Conservation (phyloP, 352 stramenopile species). For the Phytopythium ostracodes region DNA sequence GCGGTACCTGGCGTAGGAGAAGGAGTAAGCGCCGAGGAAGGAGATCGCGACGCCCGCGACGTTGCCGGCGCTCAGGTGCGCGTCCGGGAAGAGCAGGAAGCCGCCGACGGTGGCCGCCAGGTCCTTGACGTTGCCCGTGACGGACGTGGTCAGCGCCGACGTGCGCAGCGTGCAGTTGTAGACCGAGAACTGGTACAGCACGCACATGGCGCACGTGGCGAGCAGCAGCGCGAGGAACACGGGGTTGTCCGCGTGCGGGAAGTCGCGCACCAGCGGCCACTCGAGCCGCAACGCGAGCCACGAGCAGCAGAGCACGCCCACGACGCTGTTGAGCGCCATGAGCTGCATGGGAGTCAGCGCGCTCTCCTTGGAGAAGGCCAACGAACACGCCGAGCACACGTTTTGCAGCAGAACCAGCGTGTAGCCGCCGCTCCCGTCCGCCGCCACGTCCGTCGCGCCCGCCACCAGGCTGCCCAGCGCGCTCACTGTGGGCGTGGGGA, state of each 20-base stretch:
- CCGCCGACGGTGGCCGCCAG: constrained; percentile 52
- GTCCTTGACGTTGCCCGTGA: constrained; percentile 79
- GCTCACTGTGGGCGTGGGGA: constrained; percentile 38
- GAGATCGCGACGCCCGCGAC: constrained; percentile 55
- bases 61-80: constrained; percentile 35
- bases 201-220: constrained; percentile 63
- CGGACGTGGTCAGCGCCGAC: constrained; percentile 65
- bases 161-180: constrained; percentile 65
- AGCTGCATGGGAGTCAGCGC: constrained; percentile 42
- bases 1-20: constrained; percentile 69
- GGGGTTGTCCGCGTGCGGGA: constrained; percentile 20
- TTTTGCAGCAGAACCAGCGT: constrained; percentile 65
- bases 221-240: constrained; percentile 28
- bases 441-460: constrained; percentile 49
- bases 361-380: constrained; percentile 69
- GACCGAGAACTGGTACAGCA: constrained; percentile 73
- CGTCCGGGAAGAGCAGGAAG: constrained; percentile 60
- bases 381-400: constrained; percentile 51
- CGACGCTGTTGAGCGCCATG: constrained; percentile 51
- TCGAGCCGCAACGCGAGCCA: constrained; percentile 40
- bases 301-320: constrained; percentile 40
- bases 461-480: constrained; percentile 50
- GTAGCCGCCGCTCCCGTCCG: constrained; percentile 38
- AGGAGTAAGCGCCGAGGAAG: constrained; percentile 64
- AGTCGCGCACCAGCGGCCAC: constrained; percentile 28